A percentile compares a stretch with the other conserved stretches of the same genome.
These are phyloP conservation scores for Thelonectria olida DNA, from an alignment of 2,329 filamentous ascomycete species.

Conservation along the genomic window DNA sequence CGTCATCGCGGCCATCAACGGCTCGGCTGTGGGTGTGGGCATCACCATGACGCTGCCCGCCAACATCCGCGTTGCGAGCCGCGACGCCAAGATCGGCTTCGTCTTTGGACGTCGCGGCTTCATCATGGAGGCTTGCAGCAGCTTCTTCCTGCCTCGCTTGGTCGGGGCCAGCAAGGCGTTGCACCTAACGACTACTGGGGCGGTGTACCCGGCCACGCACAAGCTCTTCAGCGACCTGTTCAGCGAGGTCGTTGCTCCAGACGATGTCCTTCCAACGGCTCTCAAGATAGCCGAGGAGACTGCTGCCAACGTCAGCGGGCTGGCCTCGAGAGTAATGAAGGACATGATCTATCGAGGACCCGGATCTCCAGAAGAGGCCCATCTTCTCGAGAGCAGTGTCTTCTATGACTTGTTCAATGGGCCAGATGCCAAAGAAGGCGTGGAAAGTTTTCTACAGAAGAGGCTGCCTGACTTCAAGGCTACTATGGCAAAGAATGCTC, in stretches of 20 bases:
- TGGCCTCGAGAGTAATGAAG: constrained; percentile 73
- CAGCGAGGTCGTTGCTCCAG: constrained; percentile 68
- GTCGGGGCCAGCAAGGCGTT: constrained; percentile 72
- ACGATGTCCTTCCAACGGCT: constrained; percentile 70
- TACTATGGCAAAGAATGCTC: constrained; percentile 67
- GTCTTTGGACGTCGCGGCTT: constrained; percentile 77
- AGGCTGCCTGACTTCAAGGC: constrained; percentile 69
- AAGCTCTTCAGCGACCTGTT: constrained; percentile 69
- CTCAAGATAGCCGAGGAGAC: constrained; percentile 74
- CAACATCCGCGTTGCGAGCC: constrained; percentile 62
- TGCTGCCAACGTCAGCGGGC: constrained; percentile 70
- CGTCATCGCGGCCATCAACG: constrained; percentile 67
- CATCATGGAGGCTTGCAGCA: constrained; percentile 76
- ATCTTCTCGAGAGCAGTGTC: constrained; percentile 74
- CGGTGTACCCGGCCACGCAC: constrained; percentile 63
- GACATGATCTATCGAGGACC: constrained; percentile 74
- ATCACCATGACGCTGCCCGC: constrained; percentile 70
- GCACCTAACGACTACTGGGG: constrained; percentile 73
- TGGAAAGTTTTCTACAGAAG: constrained; percentile 76
- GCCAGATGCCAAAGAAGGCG: constrained; percentile 71
- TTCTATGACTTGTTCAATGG: constrained; percentile 68
- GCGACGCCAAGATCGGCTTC: constrained; percentile 74
- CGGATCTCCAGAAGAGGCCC: constrained; percentile 71
- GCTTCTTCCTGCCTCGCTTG: constrained; percentile 76
- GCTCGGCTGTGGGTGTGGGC: constrained; percentile 67